These are phyloP conservation scores for Yamadazyma friedrichii DNA, from an alignment of 1,139 yeast genomes.

Conservation along the genomic window DNA sequence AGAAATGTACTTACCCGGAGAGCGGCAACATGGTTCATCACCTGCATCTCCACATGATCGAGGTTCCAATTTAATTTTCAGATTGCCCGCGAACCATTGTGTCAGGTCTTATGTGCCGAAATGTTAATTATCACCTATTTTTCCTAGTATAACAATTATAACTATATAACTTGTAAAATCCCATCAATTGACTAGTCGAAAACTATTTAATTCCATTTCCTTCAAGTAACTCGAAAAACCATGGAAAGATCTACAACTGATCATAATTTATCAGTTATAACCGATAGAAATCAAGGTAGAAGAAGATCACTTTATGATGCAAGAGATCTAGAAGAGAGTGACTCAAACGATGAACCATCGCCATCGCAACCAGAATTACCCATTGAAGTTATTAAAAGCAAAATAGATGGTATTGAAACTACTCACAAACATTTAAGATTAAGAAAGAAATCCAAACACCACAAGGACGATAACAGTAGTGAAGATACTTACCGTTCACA, in stretches of 20 bases:
- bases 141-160: no score
- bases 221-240: neutral
- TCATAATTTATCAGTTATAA: conserved; percentile 21
- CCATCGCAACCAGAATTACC: conserved; percentile 1
- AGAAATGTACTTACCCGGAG: no score
- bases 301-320: conserved; percentile 20
- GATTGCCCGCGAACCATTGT: no score
- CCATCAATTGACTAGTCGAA: no score
- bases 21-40: no score
- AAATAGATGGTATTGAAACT: conserved; percentile 11
- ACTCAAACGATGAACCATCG: neutral
- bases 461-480: neutral
- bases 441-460: conserved; percentile 7
- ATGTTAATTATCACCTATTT: neutral
- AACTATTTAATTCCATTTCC: neutral
- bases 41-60: no score
- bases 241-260: conserved; percentile 18
- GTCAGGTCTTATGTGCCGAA: no score
- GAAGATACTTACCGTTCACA: conserved; percentile 13
- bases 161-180: no score
- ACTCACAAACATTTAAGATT: conserved; percentile 9
- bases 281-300: conserved; percentile 21
- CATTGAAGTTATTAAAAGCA: conserved; percentile 12
- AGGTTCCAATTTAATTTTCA: no score
- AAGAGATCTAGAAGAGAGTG: conserved; percentile 18